These are phyloP conservation scores for Ophiostoma australiae DNA, from an alignment of 2,329 filamentous ascomycete species.

Conservation along the genomic window DNA sequence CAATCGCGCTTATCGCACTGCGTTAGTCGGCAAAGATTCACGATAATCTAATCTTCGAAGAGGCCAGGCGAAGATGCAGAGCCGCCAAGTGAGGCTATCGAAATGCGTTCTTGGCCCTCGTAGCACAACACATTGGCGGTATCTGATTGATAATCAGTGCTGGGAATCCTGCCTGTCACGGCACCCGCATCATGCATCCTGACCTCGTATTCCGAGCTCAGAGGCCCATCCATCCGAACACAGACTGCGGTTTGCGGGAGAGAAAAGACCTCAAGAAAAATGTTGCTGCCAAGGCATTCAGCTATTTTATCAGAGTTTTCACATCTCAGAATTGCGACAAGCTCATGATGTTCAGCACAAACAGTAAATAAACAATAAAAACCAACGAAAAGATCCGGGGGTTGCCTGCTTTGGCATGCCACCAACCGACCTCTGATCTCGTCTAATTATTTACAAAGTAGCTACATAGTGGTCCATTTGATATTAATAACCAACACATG, in stretches of 20 bases:
- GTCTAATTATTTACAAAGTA: too few species aligned
- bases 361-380: background rate
- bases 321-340: background rate
- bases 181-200: background rate
- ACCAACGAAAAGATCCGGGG: background rate
- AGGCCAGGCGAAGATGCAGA: background rate
- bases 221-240: background rate
- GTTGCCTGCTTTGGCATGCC: too few species aligned
- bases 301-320: background rate
- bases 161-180: background rate
- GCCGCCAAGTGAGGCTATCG: slow-evolving; percentile 1
- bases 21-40: background rate
- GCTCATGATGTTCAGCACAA: background rate
- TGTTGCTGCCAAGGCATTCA: background rate
- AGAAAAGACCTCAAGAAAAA: background rate
- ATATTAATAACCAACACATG: background rate
- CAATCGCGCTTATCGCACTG: background rate
- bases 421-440: too few species aligned
- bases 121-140: background rate
- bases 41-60: background rate
- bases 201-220: background rate
- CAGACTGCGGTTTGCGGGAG: background rate
- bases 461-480: background rate
- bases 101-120: background rate
- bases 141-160: background rate